phyloP scores from a whole-genome alignment of 2,329 filamentous ascomycete genomes.

The Orbilia oligospora region DNA sequence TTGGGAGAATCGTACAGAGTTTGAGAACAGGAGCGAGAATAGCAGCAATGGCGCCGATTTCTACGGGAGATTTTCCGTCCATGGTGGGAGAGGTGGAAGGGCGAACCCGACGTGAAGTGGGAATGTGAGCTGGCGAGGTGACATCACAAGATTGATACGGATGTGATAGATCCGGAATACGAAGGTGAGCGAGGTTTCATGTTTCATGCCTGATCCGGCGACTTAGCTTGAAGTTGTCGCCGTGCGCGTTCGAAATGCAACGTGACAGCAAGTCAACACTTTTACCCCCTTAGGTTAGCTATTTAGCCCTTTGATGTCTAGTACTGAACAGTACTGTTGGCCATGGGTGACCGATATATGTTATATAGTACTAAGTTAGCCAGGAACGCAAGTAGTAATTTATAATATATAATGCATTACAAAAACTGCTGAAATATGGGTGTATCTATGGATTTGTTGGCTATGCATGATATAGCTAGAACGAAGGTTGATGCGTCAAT shows the following conservation, averaged over 20 bases:
- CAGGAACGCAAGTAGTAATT: too few relatives aligned
- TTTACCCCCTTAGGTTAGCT: too few relatives aligned
- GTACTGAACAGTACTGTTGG: too few relatives aligned
- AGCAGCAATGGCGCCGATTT: conserved; percentile 45
- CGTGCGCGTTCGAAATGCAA: conserved; percentile 11
- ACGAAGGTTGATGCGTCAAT: too few relatives aligned
- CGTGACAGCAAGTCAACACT: background rate
- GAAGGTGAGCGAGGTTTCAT: background rate
- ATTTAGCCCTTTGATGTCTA: too few relatives aligned
- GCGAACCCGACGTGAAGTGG: conserved; percentile 9
- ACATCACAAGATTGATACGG: conserved; percentile 18
- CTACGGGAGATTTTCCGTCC: conserved; percentile 24
- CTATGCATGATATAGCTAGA: too few relatives aligned
- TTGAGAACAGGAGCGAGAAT: conserved; percentile 45
- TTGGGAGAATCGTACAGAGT: conserved; percentile 26
- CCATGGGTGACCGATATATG: too few relatives aligned
- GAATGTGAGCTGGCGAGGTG: conserved; percentile 23
- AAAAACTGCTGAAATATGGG: too few relatives aligned
- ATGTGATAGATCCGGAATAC: background rate
- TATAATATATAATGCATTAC: too few relatives aligned
- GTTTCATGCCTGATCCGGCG: conserved; percentile 13
- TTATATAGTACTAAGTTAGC: too few relatives aligned
- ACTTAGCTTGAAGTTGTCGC: conserved; percentile 10
- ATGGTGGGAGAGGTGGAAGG: conserved; percentile 7
- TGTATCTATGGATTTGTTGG: too few relatives aligned